Percentiles rank a stretch among this genome's conserved stretches.
Evolutionary conservation across 2,329 filamentous ascomycete species (phyloP).

Genomic region (Phaeophleospora eucalypticola): DNA sequence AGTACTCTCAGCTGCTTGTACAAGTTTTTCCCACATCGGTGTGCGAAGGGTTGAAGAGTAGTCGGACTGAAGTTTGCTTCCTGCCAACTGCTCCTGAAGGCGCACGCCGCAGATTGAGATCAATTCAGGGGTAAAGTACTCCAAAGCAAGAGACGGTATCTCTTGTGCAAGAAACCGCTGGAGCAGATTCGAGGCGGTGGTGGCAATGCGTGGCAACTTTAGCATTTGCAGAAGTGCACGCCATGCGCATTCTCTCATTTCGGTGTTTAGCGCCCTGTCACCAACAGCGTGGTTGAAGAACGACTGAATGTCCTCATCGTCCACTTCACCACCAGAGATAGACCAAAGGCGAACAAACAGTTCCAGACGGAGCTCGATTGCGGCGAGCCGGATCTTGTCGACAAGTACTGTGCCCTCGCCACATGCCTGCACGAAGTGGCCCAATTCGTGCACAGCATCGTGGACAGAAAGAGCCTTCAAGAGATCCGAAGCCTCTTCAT

Average conservation of each 20-base stretch:
- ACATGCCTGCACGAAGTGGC: constrained; percentile 29
- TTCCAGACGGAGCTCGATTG: constrained; percentile 41
- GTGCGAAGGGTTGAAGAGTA: constrained; percentile 15
- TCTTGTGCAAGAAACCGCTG: not conserved
- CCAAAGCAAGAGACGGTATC: not conserved
- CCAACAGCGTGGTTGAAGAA: constrained; percentile 20
- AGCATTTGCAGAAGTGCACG: constrained; percentile 1
- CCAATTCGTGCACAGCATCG: constrained; percentile 38
- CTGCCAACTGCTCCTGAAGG: constrained; percentile 8
- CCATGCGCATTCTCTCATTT: constrained; percentile 17
- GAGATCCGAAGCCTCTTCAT: constrained; percentile 17
- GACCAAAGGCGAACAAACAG: constrained; percentile 51
- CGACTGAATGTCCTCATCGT: constrained; percentile 8
- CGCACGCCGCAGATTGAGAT: constrained; percentile 11
- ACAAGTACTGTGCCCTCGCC: constrained; percentile 17
- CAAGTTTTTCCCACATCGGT: constrained; percentile 19
- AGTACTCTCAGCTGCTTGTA: constrained; percentile 17
- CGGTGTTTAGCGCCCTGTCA: constrained; percentile 19
- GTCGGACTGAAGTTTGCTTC: not conserved
- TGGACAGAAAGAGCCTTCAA: constrained; percentile 21
- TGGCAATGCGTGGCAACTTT: not conserved
- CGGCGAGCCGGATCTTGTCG: constrained; percentile 1
- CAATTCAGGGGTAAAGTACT: constrained; percentile 13
- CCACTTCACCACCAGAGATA: constrained; percentile 3
- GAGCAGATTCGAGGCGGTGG: constrained; percentile 9